Base-by-base conservation (phyloP, 179 eudicot genomes). In the Camellia oleifera region DNA sequence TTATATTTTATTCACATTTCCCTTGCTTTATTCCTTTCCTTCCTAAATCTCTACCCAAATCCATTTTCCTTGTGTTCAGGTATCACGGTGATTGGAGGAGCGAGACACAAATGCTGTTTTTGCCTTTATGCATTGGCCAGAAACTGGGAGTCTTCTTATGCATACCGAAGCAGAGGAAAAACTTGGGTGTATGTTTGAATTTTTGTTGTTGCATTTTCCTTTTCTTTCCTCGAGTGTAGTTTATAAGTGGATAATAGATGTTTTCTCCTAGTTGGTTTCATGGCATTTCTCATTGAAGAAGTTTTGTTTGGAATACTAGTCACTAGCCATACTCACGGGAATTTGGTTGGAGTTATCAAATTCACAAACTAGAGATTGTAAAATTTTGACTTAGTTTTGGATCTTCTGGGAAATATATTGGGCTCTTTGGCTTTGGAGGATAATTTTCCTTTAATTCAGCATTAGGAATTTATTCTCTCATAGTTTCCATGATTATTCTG, bases 81-180 rank as follows among this genome's bases (percentile, higher is more conserved):
- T 96, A 87, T 75, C 97, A 94, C 81, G 90, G 92, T 87, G 98
- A 94, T 78, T 96, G 99, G 99, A 92, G 86, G 87, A 92, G 79
- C 69, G 99, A 94, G 83, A 91, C 94, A 2, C 99, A 96, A 78
- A 82, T 96, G 84, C 85, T 94, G 80, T 32, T 32, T 32, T 32
- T 32, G 95, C 97, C 26, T 94, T 92, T 76, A 89, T 94, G 97
- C 99, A 96, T 72, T 96, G 98, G 98, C 84, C 92, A 73, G 98
- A 96, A 79, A 90, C 97, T 0, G 99, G 96, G 68, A 87, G 50
- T 82, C 99, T 96, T 68, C 95, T 96, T 81, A 72, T 91, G 87
- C 99, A 96, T 77, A 77, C 87, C 18, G 97, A 94, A 83, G 94
- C 92, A 6, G 93, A 92, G 89, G 93, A 87, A 72, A 91, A 88